Base-by-base conservation (phyloP, 768 basidiomycete species). In the Mycena chlorophos region DNA sequence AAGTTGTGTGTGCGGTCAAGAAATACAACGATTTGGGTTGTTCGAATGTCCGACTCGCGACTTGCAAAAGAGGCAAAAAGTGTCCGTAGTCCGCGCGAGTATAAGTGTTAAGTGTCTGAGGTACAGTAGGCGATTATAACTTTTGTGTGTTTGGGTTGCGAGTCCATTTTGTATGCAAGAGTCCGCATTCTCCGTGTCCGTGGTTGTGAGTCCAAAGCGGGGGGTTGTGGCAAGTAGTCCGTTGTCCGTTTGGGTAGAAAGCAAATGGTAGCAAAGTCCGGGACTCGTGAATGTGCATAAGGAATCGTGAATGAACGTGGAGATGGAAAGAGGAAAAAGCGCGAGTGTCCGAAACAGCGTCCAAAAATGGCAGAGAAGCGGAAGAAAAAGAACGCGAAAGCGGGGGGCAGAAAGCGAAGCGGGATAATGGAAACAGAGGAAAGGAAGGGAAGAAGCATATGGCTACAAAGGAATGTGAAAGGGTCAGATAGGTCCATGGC, bases 291-390 rank as follows among this genome's bases (percentile, higher is more conserved):
- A 57, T 57, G 51, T 56, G 58, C 58, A 56, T 60, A 23, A 60
- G 22, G 42, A 54, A 52, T 60, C 58, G 58, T 60, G 34, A 60
- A 55, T 8, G 58, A 60, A 48, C 58, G 58, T 60, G 54, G 50
- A 34, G 27, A 12, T n/a, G 34, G n/a, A 38, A 49, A 34, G 27
- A 12, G 12, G 34, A 25, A 38, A 49, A 37, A 51, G 30, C 10
- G 42, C 43, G 26, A 50, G 45, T 14, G 52, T 58, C 52, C 49
- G 43, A 30, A 49, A 31, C 51, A 57, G 46, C 38, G 55, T 58
- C 52, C 52, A 14, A 54, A 34, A 17, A 47, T 29, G 40, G 40
- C 13, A 8, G 31, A 34, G 8, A 17, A 34, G 31, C 8, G 31
- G 17, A 34, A 34, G 31, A 34, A 17, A 17, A 22, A 42, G 22